Conservation (phyloP, 352 stramenopile species). For the Globisporangium cystogenes region DNA sequence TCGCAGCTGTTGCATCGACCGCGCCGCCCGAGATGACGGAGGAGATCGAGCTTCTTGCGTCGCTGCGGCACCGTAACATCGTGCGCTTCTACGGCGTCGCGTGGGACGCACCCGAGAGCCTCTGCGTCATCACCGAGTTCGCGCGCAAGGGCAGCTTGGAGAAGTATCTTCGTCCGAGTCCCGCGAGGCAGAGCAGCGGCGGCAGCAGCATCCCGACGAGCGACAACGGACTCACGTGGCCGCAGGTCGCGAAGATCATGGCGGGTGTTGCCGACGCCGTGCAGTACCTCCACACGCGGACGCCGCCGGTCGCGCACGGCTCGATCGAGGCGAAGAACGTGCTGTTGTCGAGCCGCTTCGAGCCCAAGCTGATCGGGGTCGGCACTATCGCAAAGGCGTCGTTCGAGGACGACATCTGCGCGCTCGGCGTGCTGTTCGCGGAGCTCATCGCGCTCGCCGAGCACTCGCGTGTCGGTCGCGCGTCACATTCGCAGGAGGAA, state of each 20-base stretch:
- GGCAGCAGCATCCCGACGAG: neutral
- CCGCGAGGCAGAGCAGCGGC: neutral
- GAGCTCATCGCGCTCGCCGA: slow-evolving; percentile 4
- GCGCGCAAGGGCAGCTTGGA: slow-evolving; percentile 30
- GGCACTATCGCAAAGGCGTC: neutral
- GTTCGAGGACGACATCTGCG: slow-evolving; percentile 4
- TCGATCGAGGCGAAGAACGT: slow-evolving; percentile 50
- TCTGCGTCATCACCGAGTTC: slow-evolving; percentile 33
- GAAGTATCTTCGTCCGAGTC: slow-evolving; percentile 10
- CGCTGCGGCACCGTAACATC: slow-evolving; percentile 39
- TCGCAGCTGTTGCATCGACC: neutral
- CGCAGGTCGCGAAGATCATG: slow-evolving; percentile 20
- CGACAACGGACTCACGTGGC: slow-evolving; percentile 21
- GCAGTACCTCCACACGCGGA: slow-evolving; percentile 52
- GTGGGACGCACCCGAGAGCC: slow-evolving; percentile 22
- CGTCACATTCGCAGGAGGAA: neutral
- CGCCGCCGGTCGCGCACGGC: slow-evolving; percentile 26
- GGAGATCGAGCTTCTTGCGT: slow-evolving; percentile 37
- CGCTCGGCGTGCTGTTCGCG: slow-evolving; percentile 4
- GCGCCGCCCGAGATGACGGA: slow-evolving; percentile 32
- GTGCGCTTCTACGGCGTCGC: slow-evolving; percentile 32
- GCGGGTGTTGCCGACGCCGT: slow-evolving; percentile 45
- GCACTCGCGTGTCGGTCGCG: neutral
- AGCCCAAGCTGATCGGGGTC: slow-evolving; percentile 9
- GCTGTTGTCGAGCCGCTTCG: slow-evolving; percentile 17